A percentile compares a stretch with the other conserved stretches of the same genome.
phyloP scores from a whole-genome alignment of 257 asterid genomes.

The Solanum medicagineum region DNA sequence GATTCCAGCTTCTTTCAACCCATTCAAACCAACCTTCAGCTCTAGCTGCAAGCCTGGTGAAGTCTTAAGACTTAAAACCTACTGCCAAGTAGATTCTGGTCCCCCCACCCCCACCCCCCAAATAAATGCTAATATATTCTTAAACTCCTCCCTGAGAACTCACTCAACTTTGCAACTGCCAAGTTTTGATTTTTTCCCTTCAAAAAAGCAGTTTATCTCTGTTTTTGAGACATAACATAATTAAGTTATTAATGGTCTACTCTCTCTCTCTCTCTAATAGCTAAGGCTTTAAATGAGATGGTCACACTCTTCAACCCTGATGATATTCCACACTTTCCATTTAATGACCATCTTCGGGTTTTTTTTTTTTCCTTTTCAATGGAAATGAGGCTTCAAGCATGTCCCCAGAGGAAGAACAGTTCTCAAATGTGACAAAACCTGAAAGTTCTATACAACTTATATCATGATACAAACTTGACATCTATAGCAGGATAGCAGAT shows the following conservation, averaged over 20 bases:
- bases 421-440: neutral
- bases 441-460: neutral
- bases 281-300: neutral
- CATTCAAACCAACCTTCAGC: neutral
- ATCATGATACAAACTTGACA: neutral
- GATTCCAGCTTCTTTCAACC: neutral
- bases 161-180: neutral
- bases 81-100: neutral
- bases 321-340: neutral
- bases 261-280: neutral
- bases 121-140: neutral
- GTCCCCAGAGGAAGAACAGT: neutral
- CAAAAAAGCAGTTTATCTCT: neutral
- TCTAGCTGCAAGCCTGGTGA: neutral
- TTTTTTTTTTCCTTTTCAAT: neutral
- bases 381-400: neutral
- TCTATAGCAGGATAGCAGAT: neutral
- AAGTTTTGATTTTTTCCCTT: neutral
- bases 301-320: neutral
- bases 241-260: neutral
- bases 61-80: neutral
- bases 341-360: neutral
- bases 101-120: neutral
- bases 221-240: neutral
- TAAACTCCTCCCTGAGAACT: neutral